phyloP scores from a whole-genome alignment of 805 yeast genomes.

The Starmerella stellata region DNA sequence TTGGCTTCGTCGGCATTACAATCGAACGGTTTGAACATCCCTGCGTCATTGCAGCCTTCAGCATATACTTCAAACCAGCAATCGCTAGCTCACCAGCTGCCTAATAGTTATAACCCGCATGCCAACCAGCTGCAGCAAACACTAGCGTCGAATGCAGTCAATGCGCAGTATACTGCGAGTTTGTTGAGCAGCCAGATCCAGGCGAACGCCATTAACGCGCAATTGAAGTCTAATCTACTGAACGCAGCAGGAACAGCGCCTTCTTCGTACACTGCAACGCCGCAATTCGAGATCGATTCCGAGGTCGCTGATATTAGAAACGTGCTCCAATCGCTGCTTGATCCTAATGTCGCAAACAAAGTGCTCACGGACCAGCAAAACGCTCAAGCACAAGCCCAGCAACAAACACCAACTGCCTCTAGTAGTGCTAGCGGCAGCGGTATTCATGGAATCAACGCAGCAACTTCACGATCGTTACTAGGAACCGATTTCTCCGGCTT shows the following conservation, averaged over 20 bases:
- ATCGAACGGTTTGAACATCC: too few species aligned
- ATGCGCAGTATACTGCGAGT: not conserved
- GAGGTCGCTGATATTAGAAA: slow-evolving; percentile 14
- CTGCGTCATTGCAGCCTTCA: too few species aligned
- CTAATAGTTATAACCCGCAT: not conserved
- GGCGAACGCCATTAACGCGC: not conserved
- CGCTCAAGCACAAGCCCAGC: not conserved
- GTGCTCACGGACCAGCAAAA: not conserved
- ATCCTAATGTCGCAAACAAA: not conserved
- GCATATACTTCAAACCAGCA: too few species aligned
- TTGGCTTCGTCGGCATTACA: too few species aligned
- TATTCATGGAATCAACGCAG: too few species aligned
- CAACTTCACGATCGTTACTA: too few species aligned
- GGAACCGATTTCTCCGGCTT: not conserved
- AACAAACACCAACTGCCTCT: not conserved
- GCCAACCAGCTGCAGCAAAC: not conserved
- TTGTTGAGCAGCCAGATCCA: not conserved
- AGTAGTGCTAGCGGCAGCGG: too few species aligned
- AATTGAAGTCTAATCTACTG: too few species aligned
- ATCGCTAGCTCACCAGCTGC: too few species aligned
- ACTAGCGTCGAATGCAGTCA: not conserved
- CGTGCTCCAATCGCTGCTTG: slow-evolving; percentile 10
- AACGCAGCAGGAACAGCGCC: not conserved
- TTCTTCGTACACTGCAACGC: not conserved
- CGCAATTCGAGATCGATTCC: slow-evolving; percentile 8